Base-by-base conservation (phyloP, 768 basidiomycete species). In the Pisolithus tinctorius region DNA sequence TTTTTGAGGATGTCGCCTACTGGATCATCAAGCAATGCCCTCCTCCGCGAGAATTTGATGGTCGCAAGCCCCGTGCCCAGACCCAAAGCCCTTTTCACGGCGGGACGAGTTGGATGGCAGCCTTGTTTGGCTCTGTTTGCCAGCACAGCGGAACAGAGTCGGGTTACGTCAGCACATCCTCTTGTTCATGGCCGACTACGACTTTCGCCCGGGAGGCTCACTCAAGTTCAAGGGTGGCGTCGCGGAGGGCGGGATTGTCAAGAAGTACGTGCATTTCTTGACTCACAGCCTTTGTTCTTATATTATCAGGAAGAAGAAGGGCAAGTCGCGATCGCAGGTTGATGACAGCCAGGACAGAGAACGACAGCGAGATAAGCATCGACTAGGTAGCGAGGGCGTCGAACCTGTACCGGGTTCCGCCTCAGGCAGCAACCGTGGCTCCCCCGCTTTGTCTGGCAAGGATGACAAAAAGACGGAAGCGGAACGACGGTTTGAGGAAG, bases 171-270 rank as follows among this genome's bases (percentile, higher is more conserved):
- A 67, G 65, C 67, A 17, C 16, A 10, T 48, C 48, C 41, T 47
- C 43, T 54, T 47, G 47, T 43, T 41, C n/a, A 91, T 91, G 86
- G 83, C 85, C 51, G 88, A 88, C 68, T 93, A 94, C 69, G 82
- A 87, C 71, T 75, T 87, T 69, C 83, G 83, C 66, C 84, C 88
- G 50, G 87, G 89, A 45, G 91, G 92, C 64, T 83, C 88, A 58
- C 86, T 94, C 66, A 94, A 92, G 69, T 78, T 94, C 63, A 94
- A 93, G 72, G 82, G 87, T n/a, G 82, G 79, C 34, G 84, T 85
- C 31, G 74, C 74, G 26, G 89, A 88, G 57, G 89, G 87, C 51
- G 86, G 88, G 3, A 77, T 86, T 51, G 82, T 83, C 43, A 93
- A 93, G 69, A 93, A 92, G 91, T 90, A 58, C 56, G 81, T 66